phyloP scores from a whole-genome alignment of 2,329 filamentous ascomycete species.

The Ophiostoma pallidulum region DNA sequence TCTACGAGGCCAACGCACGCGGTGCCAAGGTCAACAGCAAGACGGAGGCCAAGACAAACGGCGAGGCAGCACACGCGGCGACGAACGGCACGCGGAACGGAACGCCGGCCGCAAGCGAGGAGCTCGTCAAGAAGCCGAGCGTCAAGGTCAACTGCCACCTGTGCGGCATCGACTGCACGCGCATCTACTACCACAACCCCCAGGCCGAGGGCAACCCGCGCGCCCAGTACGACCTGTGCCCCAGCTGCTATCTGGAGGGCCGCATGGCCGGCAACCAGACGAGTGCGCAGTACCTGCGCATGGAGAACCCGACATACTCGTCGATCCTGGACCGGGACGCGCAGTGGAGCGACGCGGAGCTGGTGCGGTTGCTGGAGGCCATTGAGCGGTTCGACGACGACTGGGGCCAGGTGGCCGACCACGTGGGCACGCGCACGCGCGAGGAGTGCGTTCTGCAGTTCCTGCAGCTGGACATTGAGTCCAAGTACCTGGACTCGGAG shows the following conservation, averaged over 20 bases:
- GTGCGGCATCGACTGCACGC: conserved; percentile 81
- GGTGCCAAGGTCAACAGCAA: conserved; percentile 56
- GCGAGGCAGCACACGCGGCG: conserved; percentile 47
- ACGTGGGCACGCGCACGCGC: conserved; percentile 81
- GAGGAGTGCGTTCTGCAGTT: conserved; percentile 98
- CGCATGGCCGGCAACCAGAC: conserved; percentile 72
- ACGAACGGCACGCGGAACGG: conserved; percentile 51
- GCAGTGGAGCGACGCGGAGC: conserved; percentile 84
- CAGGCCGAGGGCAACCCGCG: conserved; percentile 51
- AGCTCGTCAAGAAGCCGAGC: conserved; percentile 56
- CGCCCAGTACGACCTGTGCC: conserved; percentile 79
- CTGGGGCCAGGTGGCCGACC: conserved; percentile 86
- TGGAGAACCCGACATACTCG: conserved; percentile 80
- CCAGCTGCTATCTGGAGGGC: conserved; percentile 79
- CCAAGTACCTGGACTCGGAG: conserved; percentile 86
- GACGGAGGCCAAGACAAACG: conserved; percentile 62
- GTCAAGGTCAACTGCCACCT: conserved; percentile 74
- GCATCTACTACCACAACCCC: conserved; percentile 50
- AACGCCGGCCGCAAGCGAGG: conserved; percentile 34
- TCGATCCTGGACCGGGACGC: conserved; percentile 72
- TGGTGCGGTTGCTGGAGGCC: conserved; percentile 79
- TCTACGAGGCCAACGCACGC: conserved; percentile 88
- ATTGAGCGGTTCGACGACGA: conserved; percentile 92
- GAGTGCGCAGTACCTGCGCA: conserved; percentile 73
- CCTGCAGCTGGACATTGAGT: conserved; percentile 90